These are phyloP conservation scores for Penicillium paxilli DNA, from an alignment of 495 filamentous ascomycete genomes.

Conservation along the genomic window DNA sequence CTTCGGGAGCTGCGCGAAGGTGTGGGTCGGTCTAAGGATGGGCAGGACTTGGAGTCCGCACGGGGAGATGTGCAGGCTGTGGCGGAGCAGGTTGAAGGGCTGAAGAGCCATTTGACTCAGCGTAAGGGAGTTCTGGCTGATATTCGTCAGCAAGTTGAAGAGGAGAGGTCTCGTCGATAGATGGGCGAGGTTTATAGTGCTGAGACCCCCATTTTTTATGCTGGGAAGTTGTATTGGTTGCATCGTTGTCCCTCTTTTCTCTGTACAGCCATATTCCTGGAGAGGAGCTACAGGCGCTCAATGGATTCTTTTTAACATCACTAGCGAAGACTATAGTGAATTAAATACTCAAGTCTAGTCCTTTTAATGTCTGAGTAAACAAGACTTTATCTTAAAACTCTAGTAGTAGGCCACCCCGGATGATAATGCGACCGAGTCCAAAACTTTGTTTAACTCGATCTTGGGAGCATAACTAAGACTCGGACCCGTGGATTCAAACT, in stretches of 20 bases:
- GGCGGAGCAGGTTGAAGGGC: slow-evolving; percentile 53
- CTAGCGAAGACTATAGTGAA: neutral
- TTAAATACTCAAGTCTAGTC: neutral
- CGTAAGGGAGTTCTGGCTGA: slow-evolving; percentile 45
- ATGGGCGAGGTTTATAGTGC: neutral
- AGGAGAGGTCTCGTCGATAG: slow-evolving; percentile 44
- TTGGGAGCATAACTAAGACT: too few species aligned
- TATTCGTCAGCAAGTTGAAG: slow-evolving; percentile 47
- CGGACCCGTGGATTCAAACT: too few species aligned
- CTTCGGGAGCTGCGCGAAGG: slow-evolving; percentile 48
- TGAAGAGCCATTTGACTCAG: slow-evolving; percentile 48
- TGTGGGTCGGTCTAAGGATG: slow-evolving; percentile 44
- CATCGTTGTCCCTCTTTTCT: slow-evolving; percentile 18
- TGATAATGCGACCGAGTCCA: too few species aligned
- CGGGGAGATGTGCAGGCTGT: slow-evolving; percentile 49
- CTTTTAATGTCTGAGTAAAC: slow-evolving; percentile 15
- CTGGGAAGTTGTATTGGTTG: slow-evolving; percentile 7
- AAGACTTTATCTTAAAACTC: neutral
- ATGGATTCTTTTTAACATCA: slow-evolving; percentile 19
- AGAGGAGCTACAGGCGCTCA: slow-evolving; percentile 39
- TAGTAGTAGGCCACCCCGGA: neutral
- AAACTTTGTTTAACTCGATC: too few species aligned
- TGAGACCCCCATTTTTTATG: neutral
- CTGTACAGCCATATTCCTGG: slow-evolving; percentile 40
- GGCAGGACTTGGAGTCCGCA: slow-evolving; percentile 41